Percentiles rank a stretch among this genome's conserved stretches.
Conservation (phyloP, 2,329 filamentous ascomycete species). For the Verticillium alfalfae region DNA sequence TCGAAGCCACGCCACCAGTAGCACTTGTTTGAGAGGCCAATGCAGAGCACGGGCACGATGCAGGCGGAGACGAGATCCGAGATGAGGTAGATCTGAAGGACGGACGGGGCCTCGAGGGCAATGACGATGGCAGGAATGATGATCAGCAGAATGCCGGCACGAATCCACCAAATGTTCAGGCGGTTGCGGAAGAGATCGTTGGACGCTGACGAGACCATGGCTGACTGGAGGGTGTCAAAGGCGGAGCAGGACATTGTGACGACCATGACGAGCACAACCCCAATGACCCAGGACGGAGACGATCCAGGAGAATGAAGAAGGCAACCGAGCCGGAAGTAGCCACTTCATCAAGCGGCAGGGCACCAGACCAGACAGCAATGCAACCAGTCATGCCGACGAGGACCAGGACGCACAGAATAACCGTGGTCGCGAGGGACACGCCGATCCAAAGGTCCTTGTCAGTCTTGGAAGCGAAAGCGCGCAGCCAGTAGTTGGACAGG, state of each 20-base stretch:
- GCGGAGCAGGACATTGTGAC: slow-evolving; percentile 70
- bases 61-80: slow-evolving; percentile 74
- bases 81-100: slow-evolving; percentile 79
- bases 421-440: slow-evolving; percentile 59
- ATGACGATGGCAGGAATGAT: slow-evolving; percentile 72
- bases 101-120: slow-evolving; percentile 66
- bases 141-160: slow-evolving; percentile 61
- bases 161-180: slow-evolving; percentile 70
- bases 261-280: slow-evolving; percentile 75
- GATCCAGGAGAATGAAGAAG: slow-evolving; percentile 69
- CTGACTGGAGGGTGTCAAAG: slow-evolving; percentile 75
- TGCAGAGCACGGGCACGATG: slow-evolving; percentile 66
- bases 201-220: slow-evolving; percentile 79
- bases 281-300: slow-evolving; percentile 74
- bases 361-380: slow-evolving; percentile 73
- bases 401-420: slow-evolving; percentile 63
- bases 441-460: slow-evolving; percentile 75
- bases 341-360: slow-evolving; percentile 57
- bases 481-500: slow-evolving; percentile 77
- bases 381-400: slow-evolving; percentile 70
- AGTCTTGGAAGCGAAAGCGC: slow-evolving; percentile 73
- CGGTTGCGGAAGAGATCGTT: slow-evolving; percentile 83
- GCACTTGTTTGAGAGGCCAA: slow-evolving; percentile 61
- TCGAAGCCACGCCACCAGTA: slow-evolving; percentile 80
- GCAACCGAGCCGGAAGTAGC: slow-evolving; percentile 59